phyloP scores from a whole-genome alignment of 352 stramenopile species.

The Peronosclerospora sorghi region DNA sequence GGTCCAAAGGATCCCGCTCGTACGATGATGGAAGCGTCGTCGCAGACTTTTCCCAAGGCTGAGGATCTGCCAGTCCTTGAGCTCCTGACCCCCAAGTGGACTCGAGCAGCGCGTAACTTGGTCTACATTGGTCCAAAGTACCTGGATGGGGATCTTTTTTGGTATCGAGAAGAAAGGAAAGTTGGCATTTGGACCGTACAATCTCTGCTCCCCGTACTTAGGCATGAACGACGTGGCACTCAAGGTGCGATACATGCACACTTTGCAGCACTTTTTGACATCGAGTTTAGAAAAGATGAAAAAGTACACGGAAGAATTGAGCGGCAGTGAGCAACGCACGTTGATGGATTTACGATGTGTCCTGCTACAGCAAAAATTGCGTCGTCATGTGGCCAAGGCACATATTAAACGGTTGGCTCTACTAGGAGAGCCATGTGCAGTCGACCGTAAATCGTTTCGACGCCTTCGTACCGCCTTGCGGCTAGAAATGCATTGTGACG shows the following conservation, averaged over 20 bases:
- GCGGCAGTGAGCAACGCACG: slow-evolving; percentile 31
- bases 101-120: slow-evolving; percentile 34
- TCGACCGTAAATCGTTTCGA: slow-evolving; percentile 70
- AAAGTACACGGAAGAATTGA: slow-evolving; percentile 21
- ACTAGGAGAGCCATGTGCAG: slow-evolving; percentile 45
- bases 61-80: slow-evolving; percentile 12
- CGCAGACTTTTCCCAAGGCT: background rate
- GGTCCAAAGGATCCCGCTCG: background rate
- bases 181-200: slow-evolving; percentile 46
- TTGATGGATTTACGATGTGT: slow-evolving; percentile 56
- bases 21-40: background rate
- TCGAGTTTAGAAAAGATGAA: slow-evolving; percentile 55
- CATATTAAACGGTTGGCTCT: slow-evolving; percentile 62
- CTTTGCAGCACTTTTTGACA: slow-evolving; percentile 57
- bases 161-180: slow-evolving; percentile 41
- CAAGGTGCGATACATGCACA: slow-evolving; percentile 62
- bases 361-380: slow-evolving; percentile 64
- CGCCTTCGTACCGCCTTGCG: slow-evolving; percentile 49
- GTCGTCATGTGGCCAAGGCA: slow-evolving; percentile 41
- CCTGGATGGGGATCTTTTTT: slow-evolving; percentile 58
- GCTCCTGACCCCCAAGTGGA: slow-evolving; percentile 53
- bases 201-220: slow-evolving; percentile 49
- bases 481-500: slow-evolving; percentile 52
- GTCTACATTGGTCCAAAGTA: slow-evolving; percentile 50
- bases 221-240: slow-evolving; percentile 61